phyloP scores from a whole-genome alignment of 176 grass and related monocot genomes.

The Ensete ventricosum region DNA sequence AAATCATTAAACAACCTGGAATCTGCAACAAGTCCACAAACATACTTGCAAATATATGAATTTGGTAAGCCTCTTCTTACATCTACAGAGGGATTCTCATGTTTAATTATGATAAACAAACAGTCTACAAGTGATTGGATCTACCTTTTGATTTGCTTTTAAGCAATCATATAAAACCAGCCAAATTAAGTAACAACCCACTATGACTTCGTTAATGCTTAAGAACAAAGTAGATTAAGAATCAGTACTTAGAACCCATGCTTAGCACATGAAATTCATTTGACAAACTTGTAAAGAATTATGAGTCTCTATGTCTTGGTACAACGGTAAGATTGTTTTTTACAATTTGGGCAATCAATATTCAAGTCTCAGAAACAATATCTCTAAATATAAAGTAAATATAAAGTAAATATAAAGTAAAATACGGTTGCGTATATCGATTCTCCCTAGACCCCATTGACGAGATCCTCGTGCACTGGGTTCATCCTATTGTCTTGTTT shows the following conservation, averaged over 20 bases:
- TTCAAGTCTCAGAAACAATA: too few relatives aligned
- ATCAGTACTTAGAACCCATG: neutral
- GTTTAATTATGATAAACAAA: too few relatives aligned
- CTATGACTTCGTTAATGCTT: neutral
- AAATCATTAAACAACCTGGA: conserved; percentile 24
- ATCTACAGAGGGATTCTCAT: neutral
- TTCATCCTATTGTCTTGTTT: neutral
- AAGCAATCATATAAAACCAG: neutral
- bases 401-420: too few relatives aligned
- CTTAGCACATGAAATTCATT: neutral
- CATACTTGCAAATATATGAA: conserved; percentile 69
- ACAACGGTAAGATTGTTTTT: too few relatives aligned
- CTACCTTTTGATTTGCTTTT: neutral
- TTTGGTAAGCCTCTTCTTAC: conserved; percentile 57
- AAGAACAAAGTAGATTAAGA: neutral
- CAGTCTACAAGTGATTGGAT: neutral
- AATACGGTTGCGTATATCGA: too few relatives aligned
- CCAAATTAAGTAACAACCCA: neutral
- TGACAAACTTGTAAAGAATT: neutral
- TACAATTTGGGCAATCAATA: too few relatives aligned
- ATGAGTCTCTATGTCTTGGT: neutral
- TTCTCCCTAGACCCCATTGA: too few relatives aligned
- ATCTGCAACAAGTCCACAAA: conserved; percentile 1
- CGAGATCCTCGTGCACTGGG: too few relatives aligned
- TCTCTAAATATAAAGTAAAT: too few relatives aligned